Conservation (phyloP, 192 early-diverging fungal genomes). For the Gonapodya sp. region DNA sequence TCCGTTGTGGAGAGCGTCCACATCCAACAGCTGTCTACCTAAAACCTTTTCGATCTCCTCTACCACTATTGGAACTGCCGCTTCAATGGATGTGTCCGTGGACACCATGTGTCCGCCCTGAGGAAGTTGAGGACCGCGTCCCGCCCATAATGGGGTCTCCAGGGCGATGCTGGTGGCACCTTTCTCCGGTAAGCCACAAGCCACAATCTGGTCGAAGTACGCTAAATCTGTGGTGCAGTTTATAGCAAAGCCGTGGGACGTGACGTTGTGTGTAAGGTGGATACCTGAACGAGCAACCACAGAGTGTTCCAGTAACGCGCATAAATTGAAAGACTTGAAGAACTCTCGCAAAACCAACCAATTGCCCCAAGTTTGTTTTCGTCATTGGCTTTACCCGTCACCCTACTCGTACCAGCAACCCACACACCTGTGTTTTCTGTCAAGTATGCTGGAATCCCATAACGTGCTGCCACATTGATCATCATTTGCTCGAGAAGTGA, state of each 20-base stretch:
- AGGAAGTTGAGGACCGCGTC: background rate
- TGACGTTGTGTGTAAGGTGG: constrained; percentile 78
- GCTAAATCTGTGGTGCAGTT: constrained; percentile 83
- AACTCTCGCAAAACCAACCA: constrained; percentile 36
- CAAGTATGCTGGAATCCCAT: constrained; percentile 53
- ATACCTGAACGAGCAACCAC: constrained; percentile 42
- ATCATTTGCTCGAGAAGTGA: constrained; percentile 63
- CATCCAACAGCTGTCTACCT: constrained; percentile 20
- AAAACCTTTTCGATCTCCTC: constrained; percentile 38
- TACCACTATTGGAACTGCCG: constrained; percentile 42
- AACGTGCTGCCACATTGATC: constrained; percentile 58
- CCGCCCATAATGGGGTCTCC: constrained; percentile 28
- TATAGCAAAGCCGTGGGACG: constrained; percentile 86
- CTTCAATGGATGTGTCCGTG: constrained; percentile 25
- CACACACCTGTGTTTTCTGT: constrained; percentile 85
- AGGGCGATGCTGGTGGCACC: constrained; percentile 58
- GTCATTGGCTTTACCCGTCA: constrained; percentile 16
- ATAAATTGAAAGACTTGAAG: background rate
- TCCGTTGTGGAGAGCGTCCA: background rate
- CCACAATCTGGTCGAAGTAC: constrained; percentile 84
- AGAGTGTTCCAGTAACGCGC: background rate
- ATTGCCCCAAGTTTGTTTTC: constrained; percentile 86
- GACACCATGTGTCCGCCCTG: background rate
- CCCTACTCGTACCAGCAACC: constrained; percentile 28
- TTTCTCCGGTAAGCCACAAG: constrained; percentile 77